Evolutionary conservation across 176 grass and related monocot genomes (phyloP).

Genomic region (Aechmea fasciata): DNA sequence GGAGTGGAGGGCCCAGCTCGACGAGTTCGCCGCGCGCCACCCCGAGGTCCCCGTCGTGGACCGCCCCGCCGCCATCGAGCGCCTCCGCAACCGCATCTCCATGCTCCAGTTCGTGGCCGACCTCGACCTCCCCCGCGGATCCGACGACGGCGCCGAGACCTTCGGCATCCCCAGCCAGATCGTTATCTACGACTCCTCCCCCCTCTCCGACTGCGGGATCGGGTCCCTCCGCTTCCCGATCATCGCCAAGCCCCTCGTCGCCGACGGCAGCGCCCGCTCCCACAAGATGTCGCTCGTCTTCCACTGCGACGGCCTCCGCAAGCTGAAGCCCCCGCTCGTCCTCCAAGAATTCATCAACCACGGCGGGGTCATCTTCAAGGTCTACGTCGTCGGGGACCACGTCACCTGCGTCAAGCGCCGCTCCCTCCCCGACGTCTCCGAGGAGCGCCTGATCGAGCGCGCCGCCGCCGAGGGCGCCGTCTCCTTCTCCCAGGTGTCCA

Average conservation of each 20-base stretch:
- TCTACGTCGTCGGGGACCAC: constrained; percentile 68
- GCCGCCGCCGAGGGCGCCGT: constrained; percentile 40
- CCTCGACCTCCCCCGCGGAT: constrained; percentile 37
- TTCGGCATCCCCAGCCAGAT: constrained; percentile 87
- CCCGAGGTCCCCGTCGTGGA: constrained; percentile 56
- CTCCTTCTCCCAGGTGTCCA: constrained; percentile 87
- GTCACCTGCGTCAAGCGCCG: constrained; percentile 84
- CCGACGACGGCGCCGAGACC: constrained; percentile 23
- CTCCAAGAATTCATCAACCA: constrained; percentile 97
- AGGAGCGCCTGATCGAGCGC: constrained; percentile 30
- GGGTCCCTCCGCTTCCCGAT: constrained; percentile 70
- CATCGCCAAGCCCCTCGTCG: constrained; percentile 88
- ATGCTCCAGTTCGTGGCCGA: constrained; percentile 94
- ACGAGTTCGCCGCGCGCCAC: constrained; percentile 43
- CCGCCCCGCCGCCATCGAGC: constrained; percentile 63
- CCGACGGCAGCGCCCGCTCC: constrained; percentile 62
- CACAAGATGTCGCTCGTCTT: constrained; percentile 89
- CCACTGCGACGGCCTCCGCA: constrained; percentile 47
- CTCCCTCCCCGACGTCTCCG: constrained; percentile 75
- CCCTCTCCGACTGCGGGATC: constrained; percentile 61
- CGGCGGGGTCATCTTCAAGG: constrained; percentile 93
- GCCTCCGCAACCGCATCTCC: constrained; percentile 90
- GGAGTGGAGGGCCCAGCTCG: constrained; percentile 60
- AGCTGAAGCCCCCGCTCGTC: constrained; percentile 78
- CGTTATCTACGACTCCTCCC: constrained; percentile 60